Percentiles rank a stretch among this genome's conserved stretches.
Evolutionary conservation across 2,329 filamentous ascomycete genomes (phyloP).

Genomic region (Pyrenochaeta sp.): DNA sequence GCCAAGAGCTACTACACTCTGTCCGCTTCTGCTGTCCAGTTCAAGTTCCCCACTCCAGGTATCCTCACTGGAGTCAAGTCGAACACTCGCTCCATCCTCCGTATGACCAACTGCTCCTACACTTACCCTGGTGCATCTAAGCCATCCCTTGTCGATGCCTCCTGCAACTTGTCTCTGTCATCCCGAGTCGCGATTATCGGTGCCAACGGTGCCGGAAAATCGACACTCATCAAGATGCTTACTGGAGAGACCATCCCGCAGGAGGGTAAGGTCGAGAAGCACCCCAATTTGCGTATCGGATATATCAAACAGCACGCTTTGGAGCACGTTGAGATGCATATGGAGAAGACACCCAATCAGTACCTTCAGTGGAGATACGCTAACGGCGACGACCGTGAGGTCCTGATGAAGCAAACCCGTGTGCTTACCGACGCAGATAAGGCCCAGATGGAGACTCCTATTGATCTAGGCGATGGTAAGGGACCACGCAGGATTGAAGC

Average conservation of each 20-base stretch:
- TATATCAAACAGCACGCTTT: constrained; percentile 99
- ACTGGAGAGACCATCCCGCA: constrained; percentile 91
- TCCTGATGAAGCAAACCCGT: constrained; percentile 97
- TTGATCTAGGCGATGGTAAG: constrained; percentile 85
- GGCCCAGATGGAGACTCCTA: constrained; percentile 87
- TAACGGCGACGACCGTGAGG: constrained; percentile 95
- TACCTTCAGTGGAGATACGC: constrained; percentile 99
- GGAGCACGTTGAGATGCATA: constrained; percentile 99
- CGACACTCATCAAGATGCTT: constrained; percentile 95
- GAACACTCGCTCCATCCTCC: constrained; percentile 88
- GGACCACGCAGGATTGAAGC: constrained; percentile 80
- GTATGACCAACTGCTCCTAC: constrained; percentile 90
- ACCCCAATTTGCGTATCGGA: constrained; percentile 96
- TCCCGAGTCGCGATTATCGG: constrained; percentile 96
- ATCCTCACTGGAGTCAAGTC: constrained; percentile 97
- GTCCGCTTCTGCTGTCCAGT: constrained; percentile 84
- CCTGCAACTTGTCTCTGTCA: constrained; percentile 85
- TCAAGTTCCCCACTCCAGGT: constrained; percentile 97
- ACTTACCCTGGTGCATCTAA: constrained; percentile 91
- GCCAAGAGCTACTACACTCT: constrained; percentile 98
- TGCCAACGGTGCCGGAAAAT: constrained; percentile 97
- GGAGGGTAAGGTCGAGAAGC: constrained; percentile 90
- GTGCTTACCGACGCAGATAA: constrained; percentile 84
- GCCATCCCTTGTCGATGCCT: constrained; percentile 85
- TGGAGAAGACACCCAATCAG: constrained; percentile 99